A percentile compares a stretch with the other conserved stretches of the same genome.
Evolutionary conservation across 1,284 basidiomycete species (phyloP).

Genomic region (Pterulicium gracile): DNA sequence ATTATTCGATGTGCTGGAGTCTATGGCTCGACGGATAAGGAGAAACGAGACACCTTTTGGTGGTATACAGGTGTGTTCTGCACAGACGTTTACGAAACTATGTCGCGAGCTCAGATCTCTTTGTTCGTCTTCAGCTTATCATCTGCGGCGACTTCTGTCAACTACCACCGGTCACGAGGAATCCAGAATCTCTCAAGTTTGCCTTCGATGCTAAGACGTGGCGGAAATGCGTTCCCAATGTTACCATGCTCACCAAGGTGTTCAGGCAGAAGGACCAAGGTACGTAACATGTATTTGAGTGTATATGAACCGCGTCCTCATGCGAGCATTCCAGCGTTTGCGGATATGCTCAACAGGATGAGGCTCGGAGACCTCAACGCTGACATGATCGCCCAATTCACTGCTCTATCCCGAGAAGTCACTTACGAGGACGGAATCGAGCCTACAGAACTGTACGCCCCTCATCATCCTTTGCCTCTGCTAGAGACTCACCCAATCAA

Average conservation of each 20-base stretch:
- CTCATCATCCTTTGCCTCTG: not conserved
- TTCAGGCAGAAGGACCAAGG: slow-evolving; percentile 50
- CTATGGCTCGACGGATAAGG: slow-evolving; percentile 40
- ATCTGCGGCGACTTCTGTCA: slow-evolving; percentile 88
- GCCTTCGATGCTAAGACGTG: slow-evolving; percentile 75
- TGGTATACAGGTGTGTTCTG: slow-evolving; percentile 57
- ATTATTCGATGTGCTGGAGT: slow-evolving; percentile 58
- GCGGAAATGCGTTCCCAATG: slow-evolving; percentile 54
- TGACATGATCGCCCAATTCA: slow-evolving; percentile 27
- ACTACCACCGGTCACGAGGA: slow-evolving; percentile 59
- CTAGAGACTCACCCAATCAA: not conserved
- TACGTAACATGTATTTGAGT: slow-evolving; percentile 14
- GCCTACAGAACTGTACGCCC: slow-evolving; percentile 48
- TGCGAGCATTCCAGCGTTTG: slow-evolving; percentile 36
- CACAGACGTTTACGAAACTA: not conserved
- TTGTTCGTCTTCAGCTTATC: slow-evolving; percentile 41
- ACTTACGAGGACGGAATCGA: slow-evolving; percentile 43
- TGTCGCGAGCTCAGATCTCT: not conserved
- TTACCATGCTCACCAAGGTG: slow-evolving; percentile 67
- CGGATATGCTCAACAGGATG: slow-evolving; percentile 68
- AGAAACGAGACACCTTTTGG: slow-evolving; percentile 63
- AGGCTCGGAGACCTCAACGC: slow-evolving; percentile 41
- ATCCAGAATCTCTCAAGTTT: slow-evolving; percentile 29
- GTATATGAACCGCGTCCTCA: too few species aligned
- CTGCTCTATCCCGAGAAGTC: slow-evolving; percentile 33